A percentile compares a stretch with the other conserved stretches of the same genome.
These are phyloP conservation scores for Pleoardoris graminearum DNA, from an alignment of 2,329 filamentous ascomycete genomes.

Conservation along the genomic window DNA sequence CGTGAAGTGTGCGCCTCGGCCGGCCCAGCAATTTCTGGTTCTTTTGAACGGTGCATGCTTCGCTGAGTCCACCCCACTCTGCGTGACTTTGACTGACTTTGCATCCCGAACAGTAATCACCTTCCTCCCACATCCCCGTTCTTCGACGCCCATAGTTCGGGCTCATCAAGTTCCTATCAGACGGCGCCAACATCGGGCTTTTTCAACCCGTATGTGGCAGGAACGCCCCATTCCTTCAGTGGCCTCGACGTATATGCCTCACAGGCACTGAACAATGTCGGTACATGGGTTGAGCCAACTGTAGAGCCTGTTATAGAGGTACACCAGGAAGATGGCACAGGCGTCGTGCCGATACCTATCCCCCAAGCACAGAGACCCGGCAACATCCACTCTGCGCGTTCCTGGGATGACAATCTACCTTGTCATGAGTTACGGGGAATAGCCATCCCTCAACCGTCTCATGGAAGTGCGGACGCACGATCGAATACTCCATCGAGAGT, in stretches of 20 bases:
- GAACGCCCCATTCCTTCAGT: slow-evolving; percentile 35
- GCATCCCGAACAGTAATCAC: neutral
- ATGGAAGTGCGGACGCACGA: neutral
- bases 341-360: slow-evolving; percentile 35
- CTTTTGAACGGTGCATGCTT: neutral
- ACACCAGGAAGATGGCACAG: slow-evolving; percentile 21
- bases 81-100: neutral
- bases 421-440: slow-evolving; percentile 28
- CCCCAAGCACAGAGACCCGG: slow-evolving; percentile 26
- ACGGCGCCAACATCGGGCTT: slow-evolving; percentile 24
- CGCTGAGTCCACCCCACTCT: neutral
- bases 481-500: neutral
- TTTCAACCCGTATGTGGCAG: slow-evolving; percentile 36
- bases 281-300: slow-evolving; percentile 36
- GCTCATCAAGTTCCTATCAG: slow-evolving; percentile 23
- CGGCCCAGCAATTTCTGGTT: neutral
- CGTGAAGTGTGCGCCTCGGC: neutral
- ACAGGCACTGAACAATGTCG: slow-evolving; percentile 33
- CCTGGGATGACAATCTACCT: slow-evolving; percentile 14
- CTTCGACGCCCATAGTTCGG: slow-evolving; percentile 28
- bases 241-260: slow-evolving; percentile 34
- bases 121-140: slow-evolving; percentile 25
- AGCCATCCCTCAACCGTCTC: slow-evolving; percentile 32
- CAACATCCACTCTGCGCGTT: slow-evolving; percentile 17
- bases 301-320: slow-evolving; percentile 35